A percentile compares a stretch with the other conserved stretches of the same genome.
Evolutionary conservation across 140 eudicot species (phyloP).

Genomic region (Bidens hawaiensis): DNA sequence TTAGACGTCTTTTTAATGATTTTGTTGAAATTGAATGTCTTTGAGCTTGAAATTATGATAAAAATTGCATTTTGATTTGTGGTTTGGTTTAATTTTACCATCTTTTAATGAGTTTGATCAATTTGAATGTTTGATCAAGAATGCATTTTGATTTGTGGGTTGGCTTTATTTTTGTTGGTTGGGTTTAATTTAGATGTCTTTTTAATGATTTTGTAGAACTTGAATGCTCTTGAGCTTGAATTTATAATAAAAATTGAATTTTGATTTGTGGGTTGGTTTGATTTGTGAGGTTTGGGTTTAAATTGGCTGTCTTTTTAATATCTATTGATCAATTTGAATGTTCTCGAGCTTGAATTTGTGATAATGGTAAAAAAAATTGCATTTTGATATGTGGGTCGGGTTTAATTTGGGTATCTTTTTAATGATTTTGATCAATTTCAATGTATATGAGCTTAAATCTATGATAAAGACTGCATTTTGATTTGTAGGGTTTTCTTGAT

Average conservation of each 20-base stretch:
- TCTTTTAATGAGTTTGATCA: too few species aligned
- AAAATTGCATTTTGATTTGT: constrained; percentile 12
- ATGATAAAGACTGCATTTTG: constrained; percentile 12
- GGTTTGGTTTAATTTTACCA: background rate
- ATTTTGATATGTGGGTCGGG: too few species aligned
- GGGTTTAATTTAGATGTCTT: background rate
- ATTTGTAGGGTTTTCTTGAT: constrained; percentile 5
- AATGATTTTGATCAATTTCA: background rate
- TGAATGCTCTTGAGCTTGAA: constrained; percentile 2
- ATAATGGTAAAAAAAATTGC: too few species aligned
- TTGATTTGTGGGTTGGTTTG: constrained; percentile 12
- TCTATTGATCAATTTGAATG: too few species aligned
- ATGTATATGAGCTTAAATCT: background rate
- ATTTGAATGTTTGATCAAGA: too few species aligned
- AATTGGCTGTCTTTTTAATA: background rate
- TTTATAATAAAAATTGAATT: constrained; percentile 8
- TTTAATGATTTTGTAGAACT: background rate
- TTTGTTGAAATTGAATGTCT: too few species aligned
- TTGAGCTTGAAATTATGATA: constrained; percentile 12
- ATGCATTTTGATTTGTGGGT: too few species aligned
- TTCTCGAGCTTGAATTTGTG: too few species aligned
- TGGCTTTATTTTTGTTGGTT: background rate
- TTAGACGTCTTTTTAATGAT: too few species aligned
- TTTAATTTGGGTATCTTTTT: background rate
- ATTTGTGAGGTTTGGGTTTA: constrained; percentile 1